Conservation (phyloP, 2,329 filamentous ascomycete genomes). For the Graphiopsis chlorocephala region DNA sequence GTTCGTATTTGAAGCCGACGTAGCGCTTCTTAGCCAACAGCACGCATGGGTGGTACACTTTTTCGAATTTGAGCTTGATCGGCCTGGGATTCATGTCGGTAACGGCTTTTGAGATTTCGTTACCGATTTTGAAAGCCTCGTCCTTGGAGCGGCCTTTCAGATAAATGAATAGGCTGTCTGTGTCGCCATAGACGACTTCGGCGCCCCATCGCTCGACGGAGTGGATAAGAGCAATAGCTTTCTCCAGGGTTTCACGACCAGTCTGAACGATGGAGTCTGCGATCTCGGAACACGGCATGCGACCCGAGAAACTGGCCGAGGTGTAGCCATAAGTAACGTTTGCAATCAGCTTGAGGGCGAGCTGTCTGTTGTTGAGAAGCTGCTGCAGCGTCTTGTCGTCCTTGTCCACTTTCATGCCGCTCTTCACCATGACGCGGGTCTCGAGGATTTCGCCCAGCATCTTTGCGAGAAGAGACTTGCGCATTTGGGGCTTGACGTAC, state of each 20-base stretch:
- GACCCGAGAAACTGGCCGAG: slow-evolving; percentile 90
- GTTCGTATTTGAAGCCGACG: slow-evolving; percentile 96
- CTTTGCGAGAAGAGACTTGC: slow-evolving; percentile 88
- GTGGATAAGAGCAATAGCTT: slow-evolving; percentile 89
- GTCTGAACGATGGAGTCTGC: slow-evolving; percentile 98
- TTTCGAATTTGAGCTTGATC: slow-evolving; percentile 96
- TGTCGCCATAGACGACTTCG: slow-evolving; percentile 97
- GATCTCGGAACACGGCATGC: slow-evolving; percentile 97
- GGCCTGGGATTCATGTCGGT: slow-evolving; percentile 88
- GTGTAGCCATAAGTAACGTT: slow-evolving; percentile 99
- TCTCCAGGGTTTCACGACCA: slow-evolving; percentile 88
- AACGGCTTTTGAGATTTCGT: slow-evolving; percentile 84
- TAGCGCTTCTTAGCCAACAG: slow-evolving; percentile 96
- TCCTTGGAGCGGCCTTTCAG: slow-evolving; percentile 82
- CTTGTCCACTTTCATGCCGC: slow-evolving; percentile 90
- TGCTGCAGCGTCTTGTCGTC: slow-evolving; percentile 82
- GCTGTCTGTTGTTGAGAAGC: slow-evolving; percentile 86
- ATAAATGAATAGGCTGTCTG: slow-evolving; percentile 89
- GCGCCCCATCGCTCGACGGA: slow-evolving; percentile 83
- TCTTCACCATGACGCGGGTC: slow-evolving; percentile 96
- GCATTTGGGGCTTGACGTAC: slow-evolving; percentile 80
- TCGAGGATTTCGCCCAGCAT: slow-evolving; percentile 96
- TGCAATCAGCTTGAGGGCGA: slow-evolving; percentile 93
- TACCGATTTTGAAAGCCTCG: slow-evolving; percentile 87
- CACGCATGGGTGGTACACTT: slow-evolving; percentile 94